Conservation (phyloP, 345 rosid genomes). For the Anacardium occidentale region DNA sequence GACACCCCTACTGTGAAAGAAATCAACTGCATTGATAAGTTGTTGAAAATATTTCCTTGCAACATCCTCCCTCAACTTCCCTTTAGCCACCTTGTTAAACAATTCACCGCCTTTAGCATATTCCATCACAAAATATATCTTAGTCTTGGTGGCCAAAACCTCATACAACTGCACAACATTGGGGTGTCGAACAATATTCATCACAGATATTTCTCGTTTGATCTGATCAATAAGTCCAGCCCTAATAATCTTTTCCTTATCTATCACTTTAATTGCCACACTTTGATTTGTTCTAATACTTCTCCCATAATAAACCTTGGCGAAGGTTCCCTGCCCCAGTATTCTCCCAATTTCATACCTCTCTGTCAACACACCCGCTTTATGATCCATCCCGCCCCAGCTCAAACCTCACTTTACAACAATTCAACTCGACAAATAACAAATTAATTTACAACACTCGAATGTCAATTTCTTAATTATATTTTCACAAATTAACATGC, state of each 20-base stretch:
- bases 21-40: conserved; percentile 68
- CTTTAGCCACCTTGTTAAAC: conserved; percentile 68
- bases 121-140: conserved; percentile 72
- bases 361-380: conserved; percentile 62
- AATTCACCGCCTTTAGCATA: conserved; percentile 85
- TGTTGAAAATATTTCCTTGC: conserved; percentile 71
- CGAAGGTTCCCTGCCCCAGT: conserved; percentile 84
- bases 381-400: conserved; percentile 56
- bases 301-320: conserved; percentile 74
- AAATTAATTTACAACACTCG: conserved; percentile 20
- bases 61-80: conserved; percentile 64
- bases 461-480: background rate
- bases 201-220: conserved; percentile 73
- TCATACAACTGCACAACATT: conserved; percentile 66
- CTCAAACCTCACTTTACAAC: conserved; percentile 1
- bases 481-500: conserved; percentile 14
- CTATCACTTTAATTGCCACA: conserved; percentile 77
- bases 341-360: conserved; percentile 70
- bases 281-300: conserved; percentile 50
- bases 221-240: conserved; percentile 66
- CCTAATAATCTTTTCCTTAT: conserved; percentile 64
- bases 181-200: conserved; percentile 76
- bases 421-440: conserved; percentile 12
- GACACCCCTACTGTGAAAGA: conserved; percentile 73
- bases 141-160: conserved; percentile 82